phyloP scores from a whole-genome alignment of 2,329 filamentous ascomycete species.

The Plenodomus biglobosus region DNA sequence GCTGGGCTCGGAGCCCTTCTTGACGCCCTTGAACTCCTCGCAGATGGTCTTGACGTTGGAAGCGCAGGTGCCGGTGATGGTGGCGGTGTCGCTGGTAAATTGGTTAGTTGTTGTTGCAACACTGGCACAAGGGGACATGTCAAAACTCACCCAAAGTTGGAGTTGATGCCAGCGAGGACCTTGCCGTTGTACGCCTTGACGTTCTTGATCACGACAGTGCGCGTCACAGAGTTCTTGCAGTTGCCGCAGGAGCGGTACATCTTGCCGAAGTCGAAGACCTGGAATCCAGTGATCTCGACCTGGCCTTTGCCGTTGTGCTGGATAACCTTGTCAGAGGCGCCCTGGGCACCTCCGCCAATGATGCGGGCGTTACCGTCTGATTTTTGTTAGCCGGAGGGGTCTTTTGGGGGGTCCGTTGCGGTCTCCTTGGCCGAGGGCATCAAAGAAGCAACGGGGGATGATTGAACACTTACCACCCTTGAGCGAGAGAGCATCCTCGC shows the following conservation, averaged over 20 bases:
- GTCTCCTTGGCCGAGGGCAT: too few relatives aligned
- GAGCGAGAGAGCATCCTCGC: background rate
- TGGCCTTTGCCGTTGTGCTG: conserved; percentile 49
- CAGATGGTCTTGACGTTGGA: conserved; percentile 37
- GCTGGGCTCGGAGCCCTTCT: conserved; percentile 33
- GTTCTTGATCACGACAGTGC: conserved; percentile 51
- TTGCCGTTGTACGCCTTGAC: conserved; percentile 49
- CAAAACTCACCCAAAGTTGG: conserved; percentile 50
- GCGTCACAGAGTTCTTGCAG: conserved; percentile 51
- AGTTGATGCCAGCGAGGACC: conserved; percentile 54
- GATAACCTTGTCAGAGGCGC: conserved; percentile 47
- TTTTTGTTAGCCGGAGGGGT: too few relatives aligned
- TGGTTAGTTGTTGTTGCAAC: background rate
- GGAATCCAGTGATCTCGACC: conserved; percentile 43
- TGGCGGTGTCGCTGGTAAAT: conserved; percentile 46
- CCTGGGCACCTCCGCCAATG: conserved; percentile 47
- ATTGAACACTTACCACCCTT: conserved; percentile 32
- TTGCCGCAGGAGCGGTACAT: conserved; percentile 54
- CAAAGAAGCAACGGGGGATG: too few relatives aligned
- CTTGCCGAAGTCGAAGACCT: conserved; percentile 39
- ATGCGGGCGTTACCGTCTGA: conserved; percentile 40
- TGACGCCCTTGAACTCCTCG: conserved; percentile 40
- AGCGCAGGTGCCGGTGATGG: conserved; percentile 42
- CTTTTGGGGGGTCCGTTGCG: too few relatives aligned
- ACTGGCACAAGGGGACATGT: too few relatives aligned